These are phyloP conservation scores for Dothistroma septosporum DNA, from an alignment of 2,329 filamentous ascomycete genomes.

Conservation along the genomic window DNA sequence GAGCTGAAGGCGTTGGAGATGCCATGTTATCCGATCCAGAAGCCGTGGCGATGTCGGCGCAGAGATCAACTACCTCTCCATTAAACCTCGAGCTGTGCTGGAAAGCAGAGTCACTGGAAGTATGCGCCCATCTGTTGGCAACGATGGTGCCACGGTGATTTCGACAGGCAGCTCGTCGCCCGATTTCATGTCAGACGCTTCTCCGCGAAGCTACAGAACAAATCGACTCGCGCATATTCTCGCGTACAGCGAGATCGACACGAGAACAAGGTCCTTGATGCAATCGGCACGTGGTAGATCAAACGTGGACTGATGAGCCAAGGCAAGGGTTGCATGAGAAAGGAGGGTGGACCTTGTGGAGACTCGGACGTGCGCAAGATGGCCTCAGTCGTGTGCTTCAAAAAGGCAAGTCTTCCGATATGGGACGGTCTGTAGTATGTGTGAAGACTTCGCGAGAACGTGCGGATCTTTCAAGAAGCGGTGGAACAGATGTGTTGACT, in stretches of 20 bases:
- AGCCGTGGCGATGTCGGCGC: background rate
- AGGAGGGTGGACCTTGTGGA: background rate
- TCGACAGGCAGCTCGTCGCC: background rate
- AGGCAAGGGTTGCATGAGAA: background rate
- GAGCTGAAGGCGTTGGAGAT: background rate
- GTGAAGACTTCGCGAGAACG: background rate
- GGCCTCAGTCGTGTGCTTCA: background rate
- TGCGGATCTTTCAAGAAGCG: too few species aligned
- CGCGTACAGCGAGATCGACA: slow-evolving; percentile 1
- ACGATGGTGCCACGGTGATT: background rate
- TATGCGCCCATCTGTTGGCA: background rate
- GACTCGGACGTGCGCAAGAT: background rate
- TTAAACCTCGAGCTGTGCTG: background rate
- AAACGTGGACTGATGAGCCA: background rate
- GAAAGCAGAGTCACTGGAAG: background rate
- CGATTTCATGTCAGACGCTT: background rate
- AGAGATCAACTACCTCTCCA: background rate
- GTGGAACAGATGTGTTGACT: background rate
- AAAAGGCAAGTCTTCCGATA: background rate
- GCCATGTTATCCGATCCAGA: background rate
- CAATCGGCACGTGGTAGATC: background rate
- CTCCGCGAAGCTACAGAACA: background rate
- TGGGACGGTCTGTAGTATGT: background rate
- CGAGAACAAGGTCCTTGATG: background rate
- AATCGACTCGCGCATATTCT: background rate